Base-by-base conservation (phyloP, 805 yeast genomes). In the Metschnikowia henanensis region DNA sequence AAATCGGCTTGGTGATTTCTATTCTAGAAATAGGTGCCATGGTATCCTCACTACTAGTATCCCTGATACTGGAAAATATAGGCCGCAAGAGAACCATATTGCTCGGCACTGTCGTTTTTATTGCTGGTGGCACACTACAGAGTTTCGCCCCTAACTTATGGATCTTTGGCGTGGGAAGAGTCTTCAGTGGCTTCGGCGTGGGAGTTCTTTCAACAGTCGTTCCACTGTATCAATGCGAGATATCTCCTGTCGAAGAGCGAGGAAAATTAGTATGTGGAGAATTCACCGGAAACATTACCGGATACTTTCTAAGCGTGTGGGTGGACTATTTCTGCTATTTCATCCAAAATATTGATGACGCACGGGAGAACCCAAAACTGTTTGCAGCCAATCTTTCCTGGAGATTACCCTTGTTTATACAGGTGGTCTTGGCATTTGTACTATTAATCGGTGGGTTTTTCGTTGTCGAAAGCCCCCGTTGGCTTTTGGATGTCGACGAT, bases 221-320 rank as follows among this genome's bases (percentile, higher is more conserved):
- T 9, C 96, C 96, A 1, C 82, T 87, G 38, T 89, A 87, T 64
- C 96, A 88, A 61, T 81, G 91, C 38, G 97, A 89, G 59, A 87
- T 90, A 38, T 80, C 91, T 6, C 96, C 96, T 1, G 84, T 90
- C 19, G 87, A 87, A 57, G 87, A 86, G 53, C 75, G 96, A 58
- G 96, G 96, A 2, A 77, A 80, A 56, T 70, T 88, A 41, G 95
- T 92, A 3, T 87, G 95, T 59, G 84, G 88, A 29, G 95, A 89
- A 60, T 90, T 88, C 64, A 83, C 95, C 0, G 95, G 95, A 9
- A 89, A 88, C 64, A 81, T 89, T 33, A 59, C 82, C 5, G 97
- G 96, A 5, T 90, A 88, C 61, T 77, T 87, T 2, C 68, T 84
- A 17, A 83, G 94, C 37, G 92, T 89, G 19, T 89, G 96, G 96